Conservation (phyloP, 2,329 filamentous ascomycete genomes). For the Claviceps maximensis region DNA sequence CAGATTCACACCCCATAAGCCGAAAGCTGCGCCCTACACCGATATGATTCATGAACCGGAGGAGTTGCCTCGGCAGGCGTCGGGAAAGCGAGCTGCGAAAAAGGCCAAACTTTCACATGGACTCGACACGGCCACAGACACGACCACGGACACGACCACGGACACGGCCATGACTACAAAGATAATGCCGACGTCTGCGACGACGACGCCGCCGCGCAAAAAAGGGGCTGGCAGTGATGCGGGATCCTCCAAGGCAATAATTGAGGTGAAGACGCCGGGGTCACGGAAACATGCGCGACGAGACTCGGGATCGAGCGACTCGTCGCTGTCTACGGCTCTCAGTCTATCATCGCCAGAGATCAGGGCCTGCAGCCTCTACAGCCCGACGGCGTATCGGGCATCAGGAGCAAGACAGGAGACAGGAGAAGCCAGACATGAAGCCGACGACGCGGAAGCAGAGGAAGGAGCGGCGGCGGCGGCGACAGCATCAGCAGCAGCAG, state of each 20-base stretch:
- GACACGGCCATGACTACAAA: background rate
- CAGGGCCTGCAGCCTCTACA: conserved; percentile 12
- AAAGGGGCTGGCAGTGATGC: conserved; percentile 1
- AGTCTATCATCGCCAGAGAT: conserved; percentile 27
- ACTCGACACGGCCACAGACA: background rate
- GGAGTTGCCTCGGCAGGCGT: conserved; percentile 1
- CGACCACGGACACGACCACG: background rate
- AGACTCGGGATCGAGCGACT: conserved; percentile 28
- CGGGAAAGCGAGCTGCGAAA: conserved; percentile 21
- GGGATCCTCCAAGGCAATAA: conserved; percentile 4
- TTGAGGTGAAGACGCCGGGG: conserved; percentile 21
- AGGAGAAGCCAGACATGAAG: background rate
- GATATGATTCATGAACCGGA: conserved; percentile 24
- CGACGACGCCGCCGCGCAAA: background rate
- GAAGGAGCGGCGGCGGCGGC: conserved; percentile 1
- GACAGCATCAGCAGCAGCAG: background rate
- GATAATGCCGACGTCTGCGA: background rate
- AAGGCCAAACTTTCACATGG: conserved; percentile 22
- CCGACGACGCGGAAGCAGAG: background rate
- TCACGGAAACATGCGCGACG: conserved; percentile 22
- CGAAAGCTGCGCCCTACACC: conserved; percentile 36
- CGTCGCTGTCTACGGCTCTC: conserved; percentile 27
- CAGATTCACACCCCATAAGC: conserved; percentile 28
- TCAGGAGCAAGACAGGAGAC: background rate
- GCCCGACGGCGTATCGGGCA: conserved; percentile 3